phyloP scores from a whole-genome alignment of 2,329 filamentous ascomycete species.

The Botrytis byssoidea region DNA sequence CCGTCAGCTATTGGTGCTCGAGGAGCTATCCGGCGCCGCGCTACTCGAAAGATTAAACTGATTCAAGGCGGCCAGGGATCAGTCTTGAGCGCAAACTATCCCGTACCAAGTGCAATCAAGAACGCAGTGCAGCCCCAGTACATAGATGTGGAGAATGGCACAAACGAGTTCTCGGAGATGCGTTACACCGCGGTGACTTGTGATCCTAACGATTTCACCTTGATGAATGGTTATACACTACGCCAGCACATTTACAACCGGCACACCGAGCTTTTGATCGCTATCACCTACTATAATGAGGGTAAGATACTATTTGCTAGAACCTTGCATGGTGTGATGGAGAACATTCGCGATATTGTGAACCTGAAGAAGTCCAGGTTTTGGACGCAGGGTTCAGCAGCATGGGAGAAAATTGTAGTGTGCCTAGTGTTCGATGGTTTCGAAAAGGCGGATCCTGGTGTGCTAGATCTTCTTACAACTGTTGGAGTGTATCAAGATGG shows the following conservation, averaged over 20 bases:
- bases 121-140: slow-evolving; percentile 95
- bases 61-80: slow-evolving; percentile 71
- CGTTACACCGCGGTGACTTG: slow-evolving; percentile 97
- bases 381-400: slow-evolving; percentile 98
- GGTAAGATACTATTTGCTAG: slow-evolving; percentile 90
- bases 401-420: slow-evolving; percentile 99
- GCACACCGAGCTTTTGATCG: slow-evolving; percentile 94
- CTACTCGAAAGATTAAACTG: slow-evolving; percentile 96
- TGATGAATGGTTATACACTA: slow-evolving; percentile 98
- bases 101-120: slow-evolving; percentile 94
- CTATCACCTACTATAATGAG: slow-evolving; percentile 99
- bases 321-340: slow-evolving; percentile 97
- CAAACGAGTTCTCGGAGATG: slow-evolving; percentile 97
- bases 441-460: slow-evolving; percentile 94
- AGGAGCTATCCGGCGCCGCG: slow-evolving; percentile 81
- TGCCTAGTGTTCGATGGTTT: slow-evolving; percentile 97
- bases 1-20: slow-evolving; percentile 45
- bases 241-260: slow-evolving; percentile 98
- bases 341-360: slow-evolving; percentile 97
- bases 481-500: slow-evolving; percentile 97
- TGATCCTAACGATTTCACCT: slow-evolving; percentile 96
- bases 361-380: slow-evolving; percentile 99
- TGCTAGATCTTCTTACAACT: slow-evolving; percentile 87
- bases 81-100: slow-evolving; percentile 95
- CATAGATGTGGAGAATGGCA: slow-evolving; percentile 83